phyloP scores from a whole-genome alignment of 306 rosid species.

The Amphicarpaea edgeworthii region DNA sequence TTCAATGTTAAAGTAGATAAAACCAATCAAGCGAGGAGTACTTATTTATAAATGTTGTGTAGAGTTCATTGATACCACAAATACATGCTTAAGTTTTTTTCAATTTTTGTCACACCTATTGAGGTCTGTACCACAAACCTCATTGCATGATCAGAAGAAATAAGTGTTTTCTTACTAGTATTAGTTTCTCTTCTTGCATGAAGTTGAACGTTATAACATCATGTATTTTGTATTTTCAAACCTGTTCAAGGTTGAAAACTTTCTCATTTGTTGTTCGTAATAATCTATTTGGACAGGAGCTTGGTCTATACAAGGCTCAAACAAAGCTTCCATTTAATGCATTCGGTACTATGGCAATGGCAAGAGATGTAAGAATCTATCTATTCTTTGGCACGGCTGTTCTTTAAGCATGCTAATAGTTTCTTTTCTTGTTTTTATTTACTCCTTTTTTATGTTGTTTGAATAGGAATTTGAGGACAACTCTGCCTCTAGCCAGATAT shows the following conservation, averaged over 20 bases:
- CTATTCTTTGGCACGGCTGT: conserved; percentile 5
- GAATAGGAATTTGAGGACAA: conserved; percentile 89
- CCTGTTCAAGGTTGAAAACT: conserved; percentile 13
- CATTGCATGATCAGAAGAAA: not conserved
- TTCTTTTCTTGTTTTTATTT: conserved; percentile 14
- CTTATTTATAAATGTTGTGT: too few relatives aligned
- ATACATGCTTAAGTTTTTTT: not conserved
- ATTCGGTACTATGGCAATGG: conserved; percentile 99
- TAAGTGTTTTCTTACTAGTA: not conserved
- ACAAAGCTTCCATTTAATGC: conserved; percentile 98
- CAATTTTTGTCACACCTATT: not conserved
- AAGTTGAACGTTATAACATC: not conserved
- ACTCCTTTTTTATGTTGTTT: conserved; percentile 11
- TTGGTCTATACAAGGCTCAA: conserved; percentile 98
- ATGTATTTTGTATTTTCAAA: conserved; percentile 8
- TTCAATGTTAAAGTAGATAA: too few relatives aligned
- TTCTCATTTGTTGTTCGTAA: conserved; percentile 18
- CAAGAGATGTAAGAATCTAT: conserved; percentile 82
- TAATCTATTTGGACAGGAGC: conserved; percentile 67
- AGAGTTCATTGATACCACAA: too few relatives aligned
- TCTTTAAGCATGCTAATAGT: not conserved
- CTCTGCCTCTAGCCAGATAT: conserved; percentile 91
- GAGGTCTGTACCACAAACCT: conserved; percentile 13
- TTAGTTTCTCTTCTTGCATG: conserved; percentile 7
- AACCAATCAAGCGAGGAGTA: too few relatives aligned